Base-by-base conservation (phyloP, 2,329 filamentous ascomycete species). In the Cadophora malorum region DNA sequence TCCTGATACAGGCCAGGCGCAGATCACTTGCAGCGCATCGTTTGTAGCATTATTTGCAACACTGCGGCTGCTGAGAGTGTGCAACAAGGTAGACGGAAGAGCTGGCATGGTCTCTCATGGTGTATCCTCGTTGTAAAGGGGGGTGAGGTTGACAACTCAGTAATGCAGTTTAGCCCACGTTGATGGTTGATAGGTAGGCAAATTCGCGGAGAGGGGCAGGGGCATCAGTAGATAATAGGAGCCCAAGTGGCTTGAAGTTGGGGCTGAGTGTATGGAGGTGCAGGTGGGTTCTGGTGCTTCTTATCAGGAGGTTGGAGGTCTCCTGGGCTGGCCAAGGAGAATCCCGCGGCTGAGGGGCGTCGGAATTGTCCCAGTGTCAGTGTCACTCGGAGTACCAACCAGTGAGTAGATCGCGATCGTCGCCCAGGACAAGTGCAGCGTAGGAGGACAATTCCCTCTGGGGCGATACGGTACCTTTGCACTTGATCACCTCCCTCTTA, bases 1-100 rank as follows among this genome's bases (percentile, higher is more conserved):
- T 0, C 85, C 84, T 19, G 82, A 85, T 1, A 87, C 79, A 1
- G 85, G 86, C 81, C 83, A 88, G 3, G 84, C 84, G 67, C 86
- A 88, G 12, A 88, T 77, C 1, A 87, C 85, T 38, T 83, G 77
- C 16, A 83, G 64, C 35, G 70, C 69, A 62, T 73, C 55, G 65
- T 23, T 64, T 19, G 73, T 72, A n/a, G 67, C 67, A 65, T 67
- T 66, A 66, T 67, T 66, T 66, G 72, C 73, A 19, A 70, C 55
- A 50, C 67, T 62, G 50, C 65, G 69, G 68, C 21, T 53, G 23
- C 67, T 50, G 31, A 79, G 70, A 66, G 66, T 71, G 67, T 75
- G 65, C 47, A 79, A 66, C 68, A 76, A 72, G 64, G 73, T 71
- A 62, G 75, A 71, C 67, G 74, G 68, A 69, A 82, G 74, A 63